Evolutionary conservation across 352 stramenopile species (phyloP), one percentile per base, ranked within the genome.

Genomic region (Discostella stelligera): DNA sequence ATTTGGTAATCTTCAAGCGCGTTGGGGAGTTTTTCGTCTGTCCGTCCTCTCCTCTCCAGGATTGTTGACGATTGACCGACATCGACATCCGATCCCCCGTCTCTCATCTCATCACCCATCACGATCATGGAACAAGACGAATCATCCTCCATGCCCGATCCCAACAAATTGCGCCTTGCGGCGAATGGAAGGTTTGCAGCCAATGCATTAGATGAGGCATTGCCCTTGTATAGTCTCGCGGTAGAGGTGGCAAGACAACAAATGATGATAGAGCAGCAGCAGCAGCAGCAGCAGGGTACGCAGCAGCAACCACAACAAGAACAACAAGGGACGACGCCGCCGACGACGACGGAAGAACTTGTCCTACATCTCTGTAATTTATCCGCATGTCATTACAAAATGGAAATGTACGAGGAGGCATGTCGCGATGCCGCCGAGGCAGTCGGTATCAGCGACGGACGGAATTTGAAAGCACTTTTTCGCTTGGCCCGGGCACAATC

Each of bases 351-450:
- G 1, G 18, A 44, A 13, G 64, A 79, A 37, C 48, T 88, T 18
- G 75, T 87, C n/a, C 61, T 92, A 16, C 81, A 88, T 66, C 66
- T 89, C 1, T 90, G 80, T 76, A 92, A 92, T 73, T 79, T 85
- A 70, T 89, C 87, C 21, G 83, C 84, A 27, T 89, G 75, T 68
- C 68, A 84, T 52, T 86, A 81, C 64, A 77, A 88, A 71, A 87
- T 89, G 81, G 77, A 89, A 71, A 74, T 85, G 41, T 86, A 80
- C 13, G 69, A 85, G 21, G 76, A 82, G 52, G 80, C 84, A 23
- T 74, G 76, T 44, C 30, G 64, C 20, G 79, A 91, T 84, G 87
- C 87, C 4, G 11, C 37, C 14, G 52, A 77, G 53, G 87, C 84
- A 6, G 82, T 86, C 53, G 67, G 68, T 20, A 41, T 85, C 21